Evolutionary conservation across 345 rosid species (phyloP).

Genomic region (Eucalyptus camaldulensis): DNA sequence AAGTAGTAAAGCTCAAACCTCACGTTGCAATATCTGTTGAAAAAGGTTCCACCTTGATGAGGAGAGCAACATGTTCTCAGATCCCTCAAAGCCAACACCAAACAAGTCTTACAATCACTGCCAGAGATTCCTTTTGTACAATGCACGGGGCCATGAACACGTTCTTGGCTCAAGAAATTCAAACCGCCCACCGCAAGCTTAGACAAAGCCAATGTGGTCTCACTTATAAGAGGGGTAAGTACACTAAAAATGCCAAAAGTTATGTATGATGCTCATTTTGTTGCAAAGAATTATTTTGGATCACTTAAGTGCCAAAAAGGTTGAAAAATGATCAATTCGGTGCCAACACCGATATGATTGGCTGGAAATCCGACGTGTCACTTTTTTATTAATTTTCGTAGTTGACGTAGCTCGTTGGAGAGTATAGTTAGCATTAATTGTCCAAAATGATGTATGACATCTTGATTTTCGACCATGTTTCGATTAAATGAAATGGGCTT

Average conservation of each 20-base stretch:
- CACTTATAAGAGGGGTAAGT: neutral
- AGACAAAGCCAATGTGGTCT: neutral
- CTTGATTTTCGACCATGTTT: no score
- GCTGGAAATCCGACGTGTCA: no score
- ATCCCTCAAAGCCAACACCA: neutral
- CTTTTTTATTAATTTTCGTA: no score
- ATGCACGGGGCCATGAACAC: neutral
- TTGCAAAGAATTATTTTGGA: no score
- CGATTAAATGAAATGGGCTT: no score
- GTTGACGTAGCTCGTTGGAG: rapidly evolving
- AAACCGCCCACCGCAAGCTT: neutral
- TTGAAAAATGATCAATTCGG: no score
- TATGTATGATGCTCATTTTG: no score
- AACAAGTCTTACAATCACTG: neutral
- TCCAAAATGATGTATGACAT: no score
- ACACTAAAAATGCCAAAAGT: no score
- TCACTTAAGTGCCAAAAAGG: no score
- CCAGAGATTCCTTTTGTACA: neutral
- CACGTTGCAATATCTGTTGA: neutral
- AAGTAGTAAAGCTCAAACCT: neutral
- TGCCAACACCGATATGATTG: no score
- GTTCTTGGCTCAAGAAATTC: neutral
- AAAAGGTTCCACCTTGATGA: neutral
- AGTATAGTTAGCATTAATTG: no score
- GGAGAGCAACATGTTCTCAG: neutral